Evolutionary conservation across 768 basidiomycete genomes (phyloP).

Genomic region (Lactarius trivialis): DNA sequence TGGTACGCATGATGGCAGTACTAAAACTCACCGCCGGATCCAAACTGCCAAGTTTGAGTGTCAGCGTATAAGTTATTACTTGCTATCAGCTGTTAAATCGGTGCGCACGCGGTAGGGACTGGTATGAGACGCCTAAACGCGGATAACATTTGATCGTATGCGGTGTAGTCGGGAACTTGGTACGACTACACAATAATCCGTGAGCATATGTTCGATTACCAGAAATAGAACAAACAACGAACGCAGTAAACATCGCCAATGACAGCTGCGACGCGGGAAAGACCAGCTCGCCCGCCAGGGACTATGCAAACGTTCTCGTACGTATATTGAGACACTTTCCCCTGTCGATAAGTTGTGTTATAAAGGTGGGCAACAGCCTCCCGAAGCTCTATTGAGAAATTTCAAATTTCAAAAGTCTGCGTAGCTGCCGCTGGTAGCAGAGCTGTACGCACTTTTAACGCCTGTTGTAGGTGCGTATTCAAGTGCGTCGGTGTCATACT

Average conservation of each 20-base stretch:
- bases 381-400: conserved; percentile 51
- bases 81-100: not conserved
- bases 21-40: conserved; percentile 36
- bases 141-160: conserved; percentile 76
- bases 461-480: conserved; percentile 95
- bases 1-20: conserved; percentile 18
- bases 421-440: not conserved
- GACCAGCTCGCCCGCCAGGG: conserved; percentile 85
- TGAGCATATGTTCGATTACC: conserved; percentile 3
- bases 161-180: conserved; percentile 89
- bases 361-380: conserved; percentile 88
- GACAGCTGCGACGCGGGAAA: conserved; percentile 88
- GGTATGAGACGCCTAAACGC: conserved; percentile 88
- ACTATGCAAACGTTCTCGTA: conserved; percentile 93
- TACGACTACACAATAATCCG: conserved; percentile 49
- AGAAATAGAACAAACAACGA: conserved; percentile 14
- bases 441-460: conserved; percentile 53
- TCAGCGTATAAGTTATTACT: not conserved
- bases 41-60: conserved; percentile 5
- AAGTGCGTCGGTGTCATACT: conserved; percentile 61
- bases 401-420: not conserved
- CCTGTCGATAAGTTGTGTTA: conserved; percentile 80
- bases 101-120: conserved; percentile 75
- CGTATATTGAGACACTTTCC: conserved; percentile 78
- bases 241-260: conserved; percentile 86